Conservation (phyloP, 306 rosid genomes). For the Vachellia pachyceras region DNA sequence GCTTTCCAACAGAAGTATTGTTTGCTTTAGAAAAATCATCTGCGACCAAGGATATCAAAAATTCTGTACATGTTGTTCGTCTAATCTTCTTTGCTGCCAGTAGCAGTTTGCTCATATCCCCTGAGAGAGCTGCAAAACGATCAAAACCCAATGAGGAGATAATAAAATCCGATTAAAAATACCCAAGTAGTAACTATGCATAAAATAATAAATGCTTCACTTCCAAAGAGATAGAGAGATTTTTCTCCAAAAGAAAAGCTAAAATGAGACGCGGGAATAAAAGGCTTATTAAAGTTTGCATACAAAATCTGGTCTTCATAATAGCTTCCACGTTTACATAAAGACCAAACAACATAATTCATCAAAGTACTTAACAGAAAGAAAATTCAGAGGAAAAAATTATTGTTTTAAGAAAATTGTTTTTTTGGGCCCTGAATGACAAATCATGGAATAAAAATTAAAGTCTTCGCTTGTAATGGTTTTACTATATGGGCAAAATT, state of each 20-base stretch:
- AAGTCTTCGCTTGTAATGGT: background rate
- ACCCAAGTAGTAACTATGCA: background rate
- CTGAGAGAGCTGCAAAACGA: conserved; percentile 69
- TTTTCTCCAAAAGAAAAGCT: background rate
- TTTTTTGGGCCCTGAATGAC: background rate
- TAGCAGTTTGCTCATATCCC: conserved; percentile 78
- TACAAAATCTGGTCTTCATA: background rate
- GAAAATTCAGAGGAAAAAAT: background rate
- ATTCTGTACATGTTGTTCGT: conserved; percentile 81
- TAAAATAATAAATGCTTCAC: conserved; percentile 8
- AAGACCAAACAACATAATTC: conserved; percentile 19
- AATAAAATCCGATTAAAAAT: background rate
- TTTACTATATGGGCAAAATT: background rate
- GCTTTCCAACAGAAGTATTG: conserved; percentile 73
- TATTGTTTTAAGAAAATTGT: background rate
- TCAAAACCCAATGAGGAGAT: background rate
- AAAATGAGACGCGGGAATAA: background rate
- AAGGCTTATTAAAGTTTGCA: background rate
- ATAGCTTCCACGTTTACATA: too few relatives aligned
- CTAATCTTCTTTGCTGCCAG: conserved; percentile 82
- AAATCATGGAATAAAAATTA: background rate
- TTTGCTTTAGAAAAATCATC: conserved; percentile 78
- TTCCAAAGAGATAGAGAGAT: conserved; percentile 20
- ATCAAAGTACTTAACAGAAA: conserved; percentile 10
- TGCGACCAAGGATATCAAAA: conserved; percentile 68